These are phyloP conservation scores for Davidsoniella virescens DNA, from an alignment of 2,329 filamentous ascomycete genomes.

Conservation along the genomic window DNA sequence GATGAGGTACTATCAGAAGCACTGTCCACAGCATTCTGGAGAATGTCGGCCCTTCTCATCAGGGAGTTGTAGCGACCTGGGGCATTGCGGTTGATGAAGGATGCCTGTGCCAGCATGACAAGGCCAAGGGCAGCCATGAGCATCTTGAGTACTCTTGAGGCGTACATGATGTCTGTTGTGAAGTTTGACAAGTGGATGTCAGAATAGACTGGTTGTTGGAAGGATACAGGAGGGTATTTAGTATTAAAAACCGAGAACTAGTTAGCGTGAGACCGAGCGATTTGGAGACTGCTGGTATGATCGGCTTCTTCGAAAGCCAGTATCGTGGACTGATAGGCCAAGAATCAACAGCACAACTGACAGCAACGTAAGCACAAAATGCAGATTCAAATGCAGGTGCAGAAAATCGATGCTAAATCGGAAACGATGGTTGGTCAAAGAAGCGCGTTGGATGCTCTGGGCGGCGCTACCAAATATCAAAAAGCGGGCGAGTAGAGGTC, in stretches of 20 bases:
- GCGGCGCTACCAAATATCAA: too few species aligned
- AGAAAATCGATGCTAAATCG: conserved; percentile 12
- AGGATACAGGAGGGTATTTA: too few species aligned
- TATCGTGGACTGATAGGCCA: too few species aligned
- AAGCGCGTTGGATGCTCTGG: too few species aligned
- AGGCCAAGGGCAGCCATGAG: conserved; percentile 34
- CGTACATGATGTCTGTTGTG: conserved; percentile 29
- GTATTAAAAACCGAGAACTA: too few species aligned
- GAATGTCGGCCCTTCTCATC: conserved; percentile 6
- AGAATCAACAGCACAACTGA: too few species aligned
- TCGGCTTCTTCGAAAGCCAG: too few species aligned
- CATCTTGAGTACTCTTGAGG: conserved; percentile 28
- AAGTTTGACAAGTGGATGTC: neutral
- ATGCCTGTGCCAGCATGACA: conserved; percentile 29
- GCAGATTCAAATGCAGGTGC: neutral
- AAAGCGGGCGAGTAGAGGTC: too few species aligned
- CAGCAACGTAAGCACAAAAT: neutral
- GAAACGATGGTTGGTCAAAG: too few species aligned
- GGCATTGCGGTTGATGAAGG: conserved; percentile 17
- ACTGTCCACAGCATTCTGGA: neutral
- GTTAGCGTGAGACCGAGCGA: too few species aligned
- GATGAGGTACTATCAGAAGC: neutral
- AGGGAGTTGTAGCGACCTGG: conserved; percentile 8
- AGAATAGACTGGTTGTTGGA: too few species aligned
- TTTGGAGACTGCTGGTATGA: too few species aligned